These are phyloP conservation scores for Pythium folliculosum DNA, from an alignment of 352 stramenopile genomes.

Conservation along the genomic window DNA sequence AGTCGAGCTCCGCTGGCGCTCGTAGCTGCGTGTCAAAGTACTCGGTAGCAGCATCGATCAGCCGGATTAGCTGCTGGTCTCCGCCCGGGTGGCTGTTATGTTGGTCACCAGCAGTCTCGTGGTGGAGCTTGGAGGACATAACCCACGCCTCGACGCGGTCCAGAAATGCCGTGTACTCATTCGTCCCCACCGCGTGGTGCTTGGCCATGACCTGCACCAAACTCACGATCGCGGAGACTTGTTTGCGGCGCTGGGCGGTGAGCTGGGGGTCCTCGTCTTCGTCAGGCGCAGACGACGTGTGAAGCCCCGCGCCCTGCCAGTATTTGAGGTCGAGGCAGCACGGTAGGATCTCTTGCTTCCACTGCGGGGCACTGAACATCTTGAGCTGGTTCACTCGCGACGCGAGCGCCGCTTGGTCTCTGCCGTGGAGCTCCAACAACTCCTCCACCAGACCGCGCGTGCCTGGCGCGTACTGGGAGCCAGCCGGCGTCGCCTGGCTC, in stretches of 20 bases:
- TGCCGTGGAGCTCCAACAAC: slow-evolving; percentile 26
- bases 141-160: slow-evolving; percentile 24
- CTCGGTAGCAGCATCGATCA: background rate
- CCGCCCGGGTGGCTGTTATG: background rate
- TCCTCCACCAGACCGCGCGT: slow-evolving; percentile 30
- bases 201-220: slow-evolving; percentile 37
- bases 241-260: background rate
- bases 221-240: slow-evolving; percentile 16
- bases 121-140: slow-evolving; percentile 7
- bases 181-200: slow-evolving; percentile 20
- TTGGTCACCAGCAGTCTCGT: background rate
- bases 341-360: slow-evolving; percentile 40
- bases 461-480: slow-evolving; percentile 14
- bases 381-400: slow-evolving; percentile 37
- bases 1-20: background rate
- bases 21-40: background rate
- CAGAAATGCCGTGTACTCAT: slow-evolving; percentile 37
- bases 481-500: slow-evolving; percentile 1
- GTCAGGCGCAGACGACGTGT: background rate
- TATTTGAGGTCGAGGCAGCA: slow-evolving; percentile 36
- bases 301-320: background rate
- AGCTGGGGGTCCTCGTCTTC: background rate
- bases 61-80: background rate
- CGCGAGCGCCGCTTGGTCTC: slow-evolving; percentile 23
- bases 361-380: slow-evolving; percentile 37